phyloP scores from a whole-genome alignment of 2,329 filamentous ascomycete species.

The Beauveria australis region DNA sequence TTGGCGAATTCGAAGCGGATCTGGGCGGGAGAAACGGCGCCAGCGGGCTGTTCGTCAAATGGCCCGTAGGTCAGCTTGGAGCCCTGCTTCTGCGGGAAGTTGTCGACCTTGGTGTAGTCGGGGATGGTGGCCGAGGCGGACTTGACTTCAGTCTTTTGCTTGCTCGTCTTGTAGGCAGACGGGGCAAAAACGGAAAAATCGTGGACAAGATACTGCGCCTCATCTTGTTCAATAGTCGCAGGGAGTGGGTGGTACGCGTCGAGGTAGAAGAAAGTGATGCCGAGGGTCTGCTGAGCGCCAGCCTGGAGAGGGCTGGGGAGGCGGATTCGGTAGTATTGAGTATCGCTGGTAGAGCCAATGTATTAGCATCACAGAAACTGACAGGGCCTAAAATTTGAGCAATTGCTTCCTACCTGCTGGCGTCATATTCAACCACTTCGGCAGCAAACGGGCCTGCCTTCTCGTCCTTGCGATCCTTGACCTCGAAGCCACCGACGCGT shows the following conservation, averaged over 20 bases:
- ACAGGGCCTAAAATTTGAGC: background rate
- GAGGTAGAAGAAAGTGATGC: conserved; percentile 77
- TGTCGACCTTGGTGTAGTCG: conserved; percentile 71
- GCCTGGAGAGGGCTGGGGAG: conserved; percentile 69
- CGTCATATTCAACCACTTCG: conserved; percentile 57
- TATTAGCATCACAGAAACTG: conserved; percentile 12
- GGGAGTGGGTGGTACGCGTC: conserved; percentile 75
- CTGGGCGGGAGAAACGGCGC: conserved; percentile 60
- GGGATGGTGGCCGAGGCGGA: conserved; percentile 69
- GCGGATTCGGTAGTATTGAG: conserved; percentile 77
- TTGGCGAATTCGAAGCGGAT: conserved; percentile 95
- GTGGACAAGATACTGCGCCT: conserved; percentile 80
- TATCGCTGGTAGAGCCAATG: conserved; percentile 41
- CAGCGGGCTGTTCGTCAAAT: conserved; percentile 74
- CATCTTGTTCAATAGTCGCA: conserved; percentile 71
- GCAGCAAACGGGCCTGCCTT: conserved; percentile 59
- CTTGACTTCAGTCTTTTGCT: conserved; percentile 98
- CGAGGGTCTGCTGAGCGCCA: conserved; percentile 73
- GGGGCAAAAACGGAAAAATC: conserved; percentile 77
- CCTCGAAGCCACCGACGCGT: conserved; percentile 78
- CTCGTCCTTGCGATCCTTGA: conserved; percentile 80
- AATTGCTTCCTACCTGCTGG: conserved; percentile 40
- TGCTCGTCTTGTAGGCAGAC: conserved; percentile 75
- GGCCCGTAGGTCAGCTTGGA: conserved; percentile 83
- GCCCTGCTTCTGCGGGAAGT: conserved; percentile 72